Evolutionary conservation across 2,329 filamentous ascomycete genomes (phyloP), one percentile per base, ranked within the genome.

Genomic region (Neodidymelliopsis sp.): DNA sequence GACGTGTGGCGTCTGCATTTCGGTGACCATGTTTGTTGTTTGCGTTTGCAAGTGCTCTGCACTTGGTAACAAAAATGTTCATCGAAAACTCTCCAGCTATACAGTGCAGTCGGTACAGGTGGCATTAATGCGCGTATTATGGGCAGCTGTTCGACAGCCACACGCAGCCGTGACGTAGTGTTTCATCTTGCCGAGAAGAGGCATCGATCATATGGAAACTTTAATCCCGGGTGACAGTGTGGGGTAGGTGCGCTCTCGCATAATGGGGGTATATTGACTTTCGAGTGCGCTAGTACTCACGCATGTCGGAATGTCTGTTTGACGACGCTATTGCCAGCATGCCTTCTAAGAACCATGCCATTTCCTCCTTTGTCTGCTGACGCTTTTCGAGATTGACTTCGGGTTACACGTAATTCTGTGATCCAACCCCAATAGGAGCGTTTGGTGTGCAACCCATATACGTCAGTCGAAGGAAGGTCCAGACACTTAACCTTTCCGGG

Each of bases 141-240:
- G 37, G 31, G 31, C 20, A 5, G n/a, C 10, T 7, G 15, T 13
- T 16, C 6, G 15, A 20, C 22, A 27, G 4, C 6, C 7, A 6
- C 20, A 41, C 20, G 31, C 45, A 48, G 16, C 15, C 19, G 33
- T 48, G 45, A 48, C 37, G 37, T 20, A 37, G 31, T 48, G 24
- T 42, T 48, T 48, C 31, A 36, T 12, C 13, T 15, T 11, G 16
- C 25, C 20, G 16, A 28, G 24, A 25, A 18, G 24, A 29, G n/a
- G 19, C 24, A 9, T 15, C 5, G 20, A 5, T 24, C 12, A 13
- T 19, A 7, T 41, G 7, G 7, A 10, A 48, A 48, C 30, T 36
- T 10, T 41, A 22, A n/a, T 27, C 19, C 20, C 37, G 15, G 29
- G 3, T 13, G 12, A 19, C 5, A 24, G 25, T 25, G 12, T 42